phyloP scores from a whole-genome alignment of 192 early-diverging fungal genomes.

The Lobosporangium transversale region DNA sequence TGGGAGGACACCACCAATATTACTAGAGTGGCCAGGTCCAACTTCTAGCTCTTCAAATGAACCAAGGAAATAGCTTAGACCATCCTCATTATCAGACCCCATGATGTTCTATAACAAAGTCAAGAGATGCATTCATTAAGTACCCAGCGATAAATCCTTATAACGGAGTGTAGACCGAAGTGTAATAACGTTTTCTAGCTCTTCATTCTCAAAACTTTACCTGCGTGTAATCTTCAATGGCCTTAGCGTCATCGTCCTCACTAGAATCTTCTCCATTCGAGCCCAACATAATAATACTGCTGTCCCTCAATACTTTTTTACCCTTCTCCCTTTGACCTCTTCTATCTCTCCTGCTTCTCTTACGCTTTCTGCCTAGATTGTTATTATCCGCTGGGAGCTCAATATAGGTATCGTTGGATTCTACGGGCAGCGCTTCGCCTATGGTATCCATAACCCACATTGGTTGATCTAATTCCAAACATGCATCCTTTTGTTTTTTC shows the following conservation, averaged over 20 bases:
- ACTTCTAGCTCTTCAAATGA: not conserved
- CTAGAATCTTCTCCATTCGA: constrained; percentile 9
- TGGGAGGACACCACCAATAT: constrained; percentile 29
- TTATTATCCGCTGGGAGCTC: constrained; percentile 10
- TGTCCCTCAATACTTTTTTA: not conserved
- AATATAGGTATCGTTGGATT: constrained; percentile 15
- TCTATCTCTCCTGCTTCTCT: constrained; percentile 21
- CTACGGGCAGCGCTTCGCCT: not conserved
- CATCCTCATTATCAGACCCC: constrained; percentile 20
- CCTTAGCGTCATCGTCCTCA: constrained; percentile 29
- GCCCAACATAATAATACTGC: constrained; percentile 7
- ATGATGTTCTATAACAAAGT: constrained; percentile 20
- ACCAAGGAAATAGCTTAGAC: constrained; percentile 8
- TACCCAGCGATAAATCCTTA: too few species aligned
- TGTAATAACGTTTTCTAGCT: not conserved
- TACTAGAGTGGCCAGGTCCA: constrained; percentile 20
- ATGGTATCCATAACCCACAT: constrained; percentile 21
- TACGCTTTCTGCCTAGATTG: not conserved
- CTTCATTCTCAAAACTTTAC: not conserved
- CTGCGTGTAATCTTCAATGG: constrained; percentile 25
- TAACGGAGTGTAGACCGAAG: too few species aligned
- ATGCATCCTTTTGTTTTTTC: not conserved
- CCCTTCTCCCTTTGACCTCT: constrained; percentile 18
- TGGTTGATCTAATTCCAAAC: not conserved
- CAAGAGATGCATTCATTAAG: not conserved